These are phyloP conservation scores for Globisporangium ultimum DNA, from an alignment of 352 stramenopile genomes.

Conservation along the genomic window DNA sequence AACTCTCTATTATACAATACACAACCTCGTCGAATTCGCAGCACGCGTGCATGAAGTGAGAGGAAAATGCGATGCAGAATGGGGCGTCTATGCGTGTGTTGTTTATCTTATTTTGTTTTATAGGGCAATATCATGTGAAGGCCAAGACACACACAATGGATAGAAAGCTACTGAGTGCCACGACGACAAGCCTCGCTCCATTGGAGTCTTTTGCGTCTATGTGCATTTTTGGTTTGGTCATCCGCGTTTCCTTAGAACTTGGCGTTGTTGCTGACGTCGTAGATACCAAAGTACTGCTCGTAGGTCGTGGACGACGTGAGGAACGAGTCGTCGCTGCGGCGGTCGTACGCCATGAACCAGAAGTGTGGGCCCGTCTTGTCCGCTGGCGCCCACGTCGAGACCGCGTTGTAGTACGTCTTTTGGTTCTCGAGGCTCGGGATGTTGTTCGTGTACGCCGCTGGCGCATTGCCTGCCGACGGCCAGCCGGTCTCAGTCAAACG, in stretches of 20 bases:
- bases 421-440: conserved; percentile 15
- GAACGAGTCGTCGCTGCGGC: conserved; percentile 14
- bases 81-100: too few species aligned
- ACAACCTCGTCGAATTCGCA: neutral
- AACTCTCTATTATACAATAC: neutral
- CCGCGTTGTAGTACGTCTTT: conserved; percentile 15
- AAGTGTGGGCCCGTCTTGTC: conserved; percentile 12
- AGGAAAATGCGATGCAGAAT: too few species aligned
- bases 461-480: conserved; percentile 28
- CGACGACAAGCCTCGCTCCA: neutral
- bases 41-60: too few species aligned
- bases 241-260: conserved; percentile 11
- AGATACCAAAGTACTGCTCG: conserved; percentile 18
- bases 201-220: conserved; percentile 2
- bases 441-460: conserved; percentile 8
- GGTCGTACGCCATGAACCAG: conserved; percentile 21
- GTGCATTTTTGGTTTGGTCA: neutral
- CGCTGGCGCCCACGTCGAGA: conserved; percentile 3
- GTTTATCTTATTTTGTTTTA: too few species aligned
- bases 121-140: too few species aligned
- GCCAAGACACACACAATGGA: too few species aligned
- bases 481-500: conserved; percentile 55
- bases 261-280: conserved; percentile 7
- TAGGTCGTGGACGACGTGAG: conserved; percentile 3
- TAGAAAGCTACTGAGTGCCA: neutral